A percentile compares a stretch with the other conserved stretches of the same genome.
Evolutionary conservation across 495 filamentous ascomycete genomes (phyloP).

Genomic region (Neurospora sp.): DNA sequence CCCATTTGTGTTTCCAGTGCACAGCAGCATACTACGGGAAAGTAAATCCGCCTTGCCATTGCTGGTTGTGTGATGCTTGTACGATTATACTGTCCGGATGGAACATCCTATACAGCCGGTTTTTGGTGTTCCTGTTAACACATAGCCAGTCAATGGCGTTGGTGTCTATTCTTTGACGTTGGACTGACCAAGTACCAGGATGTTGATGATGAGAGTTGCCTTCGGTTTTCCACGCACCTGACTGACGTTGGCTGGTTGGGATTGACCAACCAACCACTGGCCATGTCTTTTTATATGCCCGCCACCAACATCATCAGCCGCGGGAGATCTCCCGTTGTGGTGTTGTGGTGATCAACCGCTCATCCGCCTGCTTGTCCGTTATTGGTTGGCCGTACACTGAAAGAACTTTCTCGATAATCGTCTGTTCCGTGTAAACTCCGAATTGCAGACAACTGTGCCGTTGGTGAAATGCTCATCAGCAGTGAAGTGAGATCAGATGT

Average conservation of each 20-base stretch:
- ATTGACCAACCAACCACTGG: background rate
- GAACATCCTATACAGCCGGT: background rate
- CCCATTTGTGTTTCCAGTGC: background rate
- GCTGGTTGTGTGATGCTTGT: background rate
- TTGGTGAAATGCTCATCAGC: background rate
- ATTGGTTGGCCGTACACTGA: background rate
- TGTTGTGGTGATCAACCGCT: background rate
- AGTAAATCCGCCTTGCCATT: background rate
- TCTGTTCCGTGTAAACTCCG: background rate
- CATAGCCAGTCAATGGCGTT: background rate
- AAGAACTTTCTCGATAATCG: background rate
- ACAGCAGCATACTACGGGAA: background rate
- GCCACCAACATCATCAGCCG: background rate
- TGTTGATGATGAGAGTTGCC: background rate
- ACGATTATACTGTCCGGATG: background rate
- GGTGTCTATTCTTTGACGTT: background rate
- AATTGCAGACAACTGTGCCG: background rate
- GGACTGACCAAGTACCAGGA: background rate
- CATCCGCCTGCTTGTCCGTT: background rate
- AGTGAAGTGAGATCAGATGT: background rate
- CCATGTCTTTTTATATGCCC: background rate
- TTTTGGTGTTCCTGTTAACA: background rate
- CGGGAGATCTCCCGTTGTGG: background rate
- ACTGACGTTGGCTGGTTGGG: background rate
- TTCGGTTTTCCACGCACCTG: background rate